These are phyloP conservation scores for Leptographium radiaticola DNA, from an alignment of 2,329 filamentous ascomycete species.

Conservation along the genomic window DNA sequence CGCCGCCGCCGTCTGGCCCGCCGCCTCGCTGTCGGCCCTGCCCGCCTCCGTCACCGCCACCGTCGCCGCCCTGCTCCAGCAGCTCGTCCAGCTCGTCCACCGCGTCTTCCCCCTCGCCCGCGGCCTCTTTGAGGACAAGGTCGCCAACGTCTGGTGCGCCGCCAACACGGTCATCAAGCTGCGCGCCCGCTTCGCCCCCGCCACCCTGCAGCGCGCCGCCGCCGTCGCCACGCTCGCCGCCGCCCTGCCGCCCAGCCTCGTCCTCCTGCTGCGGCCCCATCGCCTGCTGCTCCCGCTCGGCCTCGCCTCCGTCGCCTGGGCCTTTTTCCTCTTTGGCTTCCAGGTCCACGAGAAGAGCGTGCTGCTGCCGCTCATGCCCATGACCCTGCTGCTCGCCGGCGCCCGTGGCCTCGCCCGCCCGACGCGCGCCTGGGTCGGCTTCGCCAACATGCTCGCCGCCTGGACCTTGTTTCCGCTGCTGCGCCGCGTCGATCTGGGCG, in stretches of 20 bases:
- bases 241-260: slow-evolving; percentile 64
- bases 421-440: slow-evolving; percentile 83
- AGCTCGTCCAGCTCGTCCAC: slow-evolving; percentile 72
- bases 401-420: slow-evolving; percentile 65
- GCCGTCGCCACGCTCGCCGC: slow-evolving; percentile 61
- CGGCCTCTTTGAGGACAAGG: slow-evolving; percentile 97
- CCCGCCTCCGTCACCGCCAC: slow-evolving; percentile 37
- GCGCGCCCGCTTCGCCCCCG: slow-evolving; percentile 50
- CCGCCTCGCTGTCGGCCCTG: neutral
- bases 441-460: slow-evolving; percentile 75
- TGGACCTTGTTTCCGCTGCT: slow-evolving; percentile 95
- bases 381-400: slow-evolving; percentile 75
- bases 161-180: slow-evolving; percentile 85
- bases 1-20: neutral
- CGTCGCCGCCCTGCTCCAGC: slow-evolving; percentile 64
- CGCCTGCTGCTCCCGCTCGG: slow-evolving; percentile 68
- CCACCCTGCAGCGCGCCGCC: slow-evolving; percentile 62
- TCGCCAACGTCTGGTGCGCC: slow-evolving; percentile 96
- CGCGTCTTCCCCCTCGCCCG: slow-evolving; percentile 92
- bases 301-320: slow-evolving; percentile 79
- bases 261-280: slow-evolving; percentile 67
- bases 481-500: slow-evolving; percentile 64
- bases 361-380: slow-evolving; percentile 79
- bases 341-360: slow-evolving; percentile 99
- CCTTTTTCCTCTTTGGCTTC: slow-evolving; percentile 94